These are phyloP conservation scores for Theileria equi DNA, from an alignment of 169 alveolate genomes.

Conservation along the genomic window DNA sequence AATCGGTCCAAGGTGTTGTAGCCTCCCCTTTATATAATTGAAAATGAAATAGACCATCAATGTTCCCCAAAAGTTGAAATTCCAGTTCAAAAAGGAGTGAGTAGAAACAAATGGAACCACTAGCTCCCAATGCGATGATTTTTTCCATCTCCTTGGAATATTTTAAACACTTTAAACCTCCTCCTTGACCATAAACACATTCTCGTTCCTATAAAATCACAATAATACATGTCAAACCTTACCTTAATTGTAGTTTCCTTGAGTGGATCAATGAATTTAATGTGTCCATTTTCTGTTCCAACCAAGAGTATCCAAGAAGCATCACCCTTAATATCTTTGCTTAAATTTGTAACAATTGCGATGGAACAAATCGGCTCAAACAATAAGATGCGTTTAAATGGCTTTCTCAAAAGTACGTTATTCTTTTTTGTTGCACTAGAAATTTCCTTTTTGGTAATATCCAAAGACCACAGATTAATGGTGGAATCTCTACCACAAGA, in stretches of 20 bases:
- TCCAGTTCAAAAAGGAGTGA: slow-evolving; percentile 16
- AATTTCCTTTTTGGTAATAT: background rate
- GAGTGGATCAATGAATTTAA: slow-evolving; percentile 40
- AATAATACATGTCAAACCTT: background rate
- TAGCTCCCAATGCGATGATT: slow-evolving; percentile 19
- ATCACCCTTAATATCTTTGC: background rate
- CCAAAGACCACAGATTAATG: slow-evolving; percentile 51
- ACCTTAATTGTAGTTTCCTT: slow-evolving; percentile 21
- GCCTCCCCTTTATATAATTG: background rate
- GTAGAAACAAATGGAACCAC: slow-evolving; percentile 23
- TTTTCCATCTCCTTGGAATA: slow-evolving; percentile 5
- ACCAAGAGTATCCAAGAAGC: slow-evolving; percentile 47
- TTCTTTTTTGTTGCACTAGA: slow-evolving; percentile 5
- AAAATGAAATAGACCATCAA: slow-evolving; percentile 42
- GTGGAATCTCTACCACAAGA: slow-evolving; percentile 42
- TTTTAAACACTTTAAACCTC: background rate
- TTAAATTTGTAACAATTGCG: slow-evolving; percentile 11
- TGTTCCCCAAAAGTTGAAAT: slow-evolving; percentile 30
- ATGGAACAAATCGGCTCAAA: slow-evolving; percentile 30
- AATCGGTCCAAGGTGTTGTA: background rate
- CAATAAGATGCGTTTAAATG: slow-evolving; percentile 46
- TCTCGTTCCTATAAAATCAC: background rate
- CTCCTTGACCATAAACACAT: slow-evolving; percentile 33
- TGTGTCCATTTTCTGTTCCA: slow-evolving; percentile 43
- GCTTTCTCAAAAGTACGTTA: no score